A percentile compares a stretch with the other conserved stretches of the same genome.
Conservation (phyloP, 768 basidiomycete genomes). For the Vararia minispora region DNA sequence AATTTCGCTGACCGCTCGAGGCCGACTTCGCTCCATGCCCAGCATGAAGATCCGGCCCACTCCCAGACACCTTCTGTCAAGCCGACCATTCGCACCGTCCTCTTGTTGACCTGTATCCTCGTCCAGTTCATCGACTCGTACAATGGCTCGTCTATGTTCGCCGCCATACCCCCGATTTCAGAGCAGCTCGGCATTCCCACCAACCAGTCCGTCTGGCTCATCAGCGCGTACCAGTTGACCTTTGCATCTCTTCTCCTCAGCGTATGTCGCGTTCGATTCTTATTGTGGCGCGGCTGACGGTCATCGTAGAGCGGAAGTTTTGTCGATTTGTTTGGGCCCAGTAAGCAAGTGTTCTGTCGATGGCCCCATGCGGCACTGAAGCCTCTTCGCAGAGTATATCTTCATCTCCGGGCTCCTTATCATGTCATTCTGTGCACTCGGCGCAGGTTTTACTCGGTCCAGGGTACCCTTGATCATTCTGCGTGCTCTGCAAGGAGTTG, state of each 20-base stretch:
- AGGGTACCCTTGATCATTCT: slow-evolving; percentile 1
- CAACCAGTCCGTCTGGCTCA: slow-evolving; percentile 23
- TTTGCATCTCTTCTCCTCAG: slow-evolving; percentile 25
- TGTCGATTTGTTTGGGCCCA: slow-evolving; percentile 23
- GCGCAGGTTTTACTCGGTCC: neutral
- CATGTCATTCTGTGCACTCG: neutral
- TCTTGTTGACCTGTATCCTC: too few species aligned
- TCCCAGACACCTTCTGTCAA: too few species aligned
- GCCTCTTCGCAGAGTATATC: neutral
- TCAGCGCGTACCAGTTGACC: slow-evolving; percentile 26
- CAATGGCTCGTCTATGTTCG: slow-evolving; percentile 25
- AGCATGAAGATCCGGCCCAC: too few species aligned
- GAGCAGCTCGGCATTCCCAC: slow-evolving; percentile 16
- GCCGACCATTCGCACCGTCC: too few species aligned
- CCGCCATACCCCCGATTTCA: slow-evolving; percentile 21
- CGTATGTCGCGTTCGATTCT: slow-evolving; percentile 14
- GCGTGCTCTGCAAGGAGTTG: slow-evolving; percentile 1
- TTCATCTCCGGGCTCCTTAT: slow-evolving; percentile 1
- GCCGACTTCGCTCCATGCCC: too few species aligned
- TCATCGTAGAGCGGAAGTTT: slow-evolving; percentile 21
- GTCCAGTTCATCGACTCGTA: slow-evolving; percentile 28
- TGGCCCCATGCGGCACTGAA: neutral
- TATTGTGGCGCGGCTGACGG: neutral
- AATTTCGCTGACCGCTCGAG: too few species aligned
- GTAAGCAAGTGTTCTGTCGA: slow-evolving; percentile 11